Evolutionary conservation across 176 grass and related monocot species (phyloP).

Genomic region (Carex myosuroides): DNA sequence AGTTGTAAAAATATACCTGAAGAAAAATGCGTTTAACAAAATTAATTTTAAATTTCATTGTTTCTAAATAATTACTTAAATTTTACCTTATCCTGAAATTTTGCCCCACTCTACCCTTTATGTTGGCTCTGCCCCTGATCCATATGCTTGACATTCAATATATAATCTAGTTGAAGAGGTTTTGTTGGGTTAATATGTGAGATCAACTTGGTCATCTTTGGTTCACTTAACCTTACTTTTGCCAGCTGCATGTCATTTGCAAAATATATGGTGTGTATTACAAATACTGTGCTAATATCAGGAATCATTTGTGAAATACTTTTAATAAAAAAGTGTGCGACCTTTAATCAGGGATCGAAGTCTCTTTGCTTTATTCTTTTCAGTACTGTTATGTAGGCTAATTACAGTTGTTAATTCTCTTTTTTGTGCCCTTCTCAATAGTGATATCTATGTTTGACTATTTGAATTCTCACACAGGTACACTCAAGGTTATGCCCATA

Average conservation of each 20-base stretch:
- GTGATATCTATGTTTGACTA: neutral
- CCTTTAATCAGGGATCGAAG: neutral
- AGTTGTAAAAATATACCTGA: too few relatives aligned
- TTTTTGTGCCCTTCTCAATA: neutral
- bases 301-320: neutral
- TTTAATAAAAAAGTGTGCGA: neutral
- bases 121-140: neutral
- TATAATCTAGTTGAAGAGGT: neutral
- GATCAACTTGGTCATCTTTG: neutral
- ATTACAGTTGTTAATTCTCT: neutral
- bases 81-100: too few relatives aligned
- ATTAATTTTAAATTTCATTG: too few relatives aligned
- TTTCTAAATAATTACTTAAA: too few relatives aligned
- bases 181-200: neutral
- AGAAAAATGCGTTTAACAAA: too few relatives aligned
- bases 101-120: too few relatives aligned
- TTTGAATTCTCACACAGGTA: constrained; percentile 51
- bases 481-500: constrained; percentile 66
- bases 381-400: neutral
- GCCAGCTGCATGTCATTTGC: neutral
- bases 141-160: neutral
- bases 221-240: neutral
- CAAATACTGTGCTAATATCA: neutral
- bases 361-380: neutral
- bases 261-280: neutral